phyloP scores from a whole-genome alignment of 768 basidiomycete genomes.

The Tephrocybe sp. region DNA sequence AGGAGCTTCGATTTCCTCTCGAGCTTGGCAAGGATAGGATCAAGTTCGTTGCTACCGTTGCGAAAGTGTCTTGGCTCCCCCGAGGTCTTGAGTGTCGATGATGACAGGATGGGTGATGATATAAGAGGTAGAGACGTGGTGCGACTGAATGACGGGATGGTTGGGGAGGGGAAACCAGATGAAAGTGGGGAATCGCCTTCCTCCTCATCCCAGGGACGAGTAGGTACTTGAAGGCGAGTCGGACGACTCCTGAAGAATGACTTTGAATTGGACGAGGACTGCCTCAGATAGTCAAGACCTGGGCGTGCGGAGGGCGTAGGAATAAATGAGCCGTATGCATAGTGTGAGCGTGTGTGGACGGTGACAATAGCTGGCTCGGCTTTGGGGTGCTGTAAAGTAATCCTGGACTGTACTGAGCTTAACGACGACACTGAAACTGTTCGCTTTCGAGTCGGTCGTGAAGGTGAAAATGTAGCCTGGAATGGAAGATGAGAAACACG shows the following conservation, averaged over 20 bases:
- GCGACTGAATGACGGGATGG: constrained; percentile 40
- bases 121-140: constrained; percentile 30
- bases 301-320: constrained; percentile 21
- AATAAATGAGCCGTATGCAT: constrained; percentile 21
- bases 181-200: constrained; percentile 21
- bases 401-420: constrained; percentile 17
- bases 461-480: constrained; percentile 2
- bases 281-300: constrained; percentile 13
- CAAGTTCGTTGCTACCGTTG: constrained; percentile 21
- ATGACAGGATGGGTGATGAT: constrained; percentile 16
- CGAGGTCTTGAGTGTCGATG: background rate
- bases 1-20: constrained; percentile 57
- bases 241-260: constrained; percentile 3
- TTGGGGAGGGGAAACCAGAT: constrained; percentile 20
- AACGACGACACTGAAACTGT: constrained; percentile 19
- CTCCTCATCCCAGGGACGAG: constrained; percentile 13
- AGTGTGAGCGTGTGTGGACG: constrained; percentile 11
- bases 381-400: constrained; percentile 13
- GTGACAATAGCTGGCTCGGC: constrained; percentile 10
- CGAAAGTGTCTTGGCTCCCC: constrained; percentile 3
- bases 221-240: constrained; percentile 3
- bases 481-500: background rate
- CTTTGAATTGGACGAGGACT: background rate
- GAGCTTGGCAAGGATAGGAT: constrained; percentile 50
- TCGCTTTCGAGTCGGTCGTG: constrained; percentile 16